These are phyloP conservation scores for Prunus davidiana DNA, from an alignment of 306 rosid genomes.

Conservation along the genomic window DNA sequence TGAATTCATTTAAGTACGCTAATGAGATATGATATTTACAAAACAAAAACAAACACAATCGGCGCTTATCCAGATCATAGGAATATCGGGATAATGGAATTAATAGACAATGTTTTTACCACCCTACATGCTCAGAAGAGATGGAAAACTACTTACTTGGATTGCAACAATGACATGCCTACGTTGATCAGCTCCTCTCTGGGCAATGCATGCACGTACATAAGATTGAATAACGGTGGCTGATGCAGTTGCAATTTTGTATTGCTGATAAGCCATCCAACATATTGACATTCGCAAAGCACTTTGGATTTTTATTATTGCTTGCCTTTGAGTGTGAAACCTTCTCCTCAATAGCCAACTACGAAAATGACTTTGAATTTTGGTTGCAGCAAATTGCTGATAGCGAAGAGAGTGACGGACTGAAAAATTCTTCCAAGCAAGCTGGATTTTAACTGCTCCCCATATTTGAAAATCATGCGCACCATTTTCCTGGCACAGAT, in stretches of 20 bases:
- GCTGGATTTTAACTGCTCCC: slow-evolving; percentile 49
- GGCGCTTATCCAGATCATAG: slow-evolving; percentile 6
- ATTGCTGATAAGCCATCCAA: slow-evolving; percentile 44
- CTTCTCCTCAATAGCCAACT: slow-evolving; percentile 59
- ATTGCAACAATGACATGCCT: slow-evolving; percentile 51
- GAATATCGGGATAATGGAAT: slow-evolving; percentile 1
- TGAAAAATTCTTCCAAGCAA: slow-evolving; percentile 46
- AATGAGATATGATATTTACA: slow-evolving; percentile 2
- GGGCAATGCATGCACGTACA: slow-evolving; percentile 60
- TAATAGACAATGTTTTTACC: neutral
- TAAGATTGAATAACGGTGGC: slow-evolving; percentile 64
- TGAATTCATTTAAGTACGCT: slow-evolving; percentile 29
- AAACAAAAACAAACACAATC: neutral
- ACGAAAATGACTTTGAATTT: slow-evolving; percentile 61
- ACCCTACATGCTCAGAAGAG: neutral
- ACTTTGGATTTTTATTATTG: slow-evolving; percentile 58
- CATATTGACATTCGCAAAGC: slow-evolving; percentile 64
- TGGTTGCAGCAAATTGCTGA: slow-evolving; percentile 47
- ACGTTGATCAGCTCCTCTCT: slow-evolving; percentile 41
- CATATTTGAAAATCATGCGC: slow-evolving; percentile 32
- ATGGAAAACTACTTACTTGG: slow-evolving; percentile 56
- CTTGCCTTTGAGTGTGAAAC: slow-evolving; percentile 47
- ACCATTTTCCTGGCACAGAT: slow-evolving; percentile 21
- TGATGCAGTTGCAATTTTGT: slow-evolving; percentile 41
- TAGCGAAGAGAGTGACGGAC: slow-evolving; percentile 25